Evolutionary conservation across 441 rosid genomes (phyloP).

Genomic region (Eutrema salsugineum): DNA sequence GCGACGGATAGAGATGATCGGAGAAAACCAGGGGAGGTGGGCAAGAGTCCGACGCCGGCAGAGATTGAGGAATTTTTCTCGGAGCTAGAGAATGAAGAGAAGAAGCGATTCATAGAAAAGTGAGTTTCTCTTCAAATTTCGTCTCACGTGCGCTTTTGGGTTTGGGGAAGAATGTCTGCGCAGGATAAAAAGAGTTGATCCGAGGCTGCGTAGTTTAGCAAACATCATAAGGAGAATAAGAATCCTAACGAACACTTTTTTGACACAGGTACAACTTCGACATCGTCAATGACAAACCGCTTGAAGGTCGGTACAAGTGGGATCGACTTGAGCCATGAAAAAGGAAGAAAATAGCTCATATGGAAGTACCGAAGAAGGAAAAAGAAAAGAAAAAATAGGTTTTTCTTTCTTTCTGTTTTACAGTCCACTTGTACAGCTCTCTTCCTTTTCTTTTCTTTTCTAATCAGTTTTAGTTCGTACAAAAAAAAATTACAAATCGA

Average conservation of each 20-base stretch:
- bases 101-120: constrained; percentile 64
- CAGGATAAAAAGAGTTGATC: constrained; percentile 37
- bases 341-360: background rate
- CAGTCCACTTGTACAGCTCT: constrained; percentile 24
- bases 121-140: constrained; percentile 29
- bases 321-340: constrained; percentile 40
- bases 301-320: constrained; percentile 87
- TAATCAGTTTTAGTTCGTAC: constrained; percentile 5
- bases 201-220: constrained; percentile 27
- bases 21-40: background rate
- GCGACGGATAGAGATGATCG: background rate
- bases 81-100: constrained; percentile 48
- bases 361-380: background rate
- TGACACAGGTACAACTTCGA: constrained; percentile 73
- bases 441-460: background rate
- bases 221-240: background rate
- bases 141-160: background rate
- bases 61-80: constrained; percentile 65
- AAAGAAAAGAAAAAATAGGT: background rate
- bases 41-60: constrained; percentile 31
- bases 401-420: background rate
- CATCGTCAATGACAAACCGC: constrained; percentile 62
- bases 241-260: constrained; percentile 35
- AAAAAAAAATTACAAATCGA: background rate
- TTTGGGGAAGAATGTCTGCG: constrained; percentile 23